Percentiles rank a stretch among this genome's conserved stretches.
Evolutionary conservation across 805 yeast species (phyloP).

Genomic region (Wickerhamiella australiensis): DNA sequence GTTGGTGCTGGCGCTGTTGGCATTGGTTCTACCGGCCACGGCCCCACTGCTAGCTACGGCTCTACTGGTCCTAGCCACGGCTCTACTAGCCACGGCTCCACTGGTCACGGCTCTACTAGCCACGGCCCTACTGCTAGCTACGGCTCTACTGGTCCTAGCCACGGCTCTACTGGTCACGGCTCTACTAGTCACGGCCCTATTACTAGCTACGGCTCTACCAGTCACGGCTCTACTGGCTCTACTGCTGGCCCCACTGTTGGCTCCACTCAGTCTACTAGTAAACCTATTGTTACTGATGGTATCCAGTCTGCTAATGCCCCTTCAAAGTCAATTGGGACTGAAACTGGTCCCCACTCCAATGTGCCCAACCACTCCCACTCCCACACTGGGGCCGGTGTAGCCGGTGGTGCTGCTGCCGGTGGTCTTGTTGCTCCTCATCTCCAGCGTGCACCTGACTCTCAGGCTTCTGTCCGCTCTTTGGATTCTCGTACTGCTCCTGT

Average conservation of each 20-base stretch:
- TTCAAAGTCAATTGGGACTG: slow-evolving; percentile 5
- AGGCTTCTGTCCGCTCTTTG: slow-evolving; percentile 6
- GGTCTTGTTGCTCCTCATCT: neutral
- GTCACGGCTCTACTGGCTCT: too few species aligned
- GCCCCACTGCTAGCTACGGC: too few species aligned
- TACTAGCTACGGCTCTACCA: too few species aligned
- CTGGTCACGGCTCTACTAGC: too few species aligned
- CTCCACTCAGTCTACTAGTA: neutral
- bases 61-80: too few species aligned
- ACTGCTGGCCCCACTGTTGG: neutral
- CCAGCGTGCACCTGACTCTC: neutral
- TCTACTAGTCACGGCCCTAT: too few species aligned
- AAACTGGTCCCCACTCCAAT: neutral
- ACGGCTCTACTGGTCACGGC: too few species aligned
- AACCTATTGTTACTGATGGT: slow-evolving; percentile 8
- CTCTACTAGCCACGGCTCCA: too few species aligned
- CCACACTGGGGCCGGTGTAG: neutral
- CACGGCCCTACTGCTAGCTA: too few species aligned
- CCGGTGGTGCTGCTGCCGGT: neutral
- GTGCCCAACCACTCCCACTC: neutral
- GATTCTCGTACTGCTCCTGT: slow-evolving; percentile 11
- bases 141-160: too few species aligned
- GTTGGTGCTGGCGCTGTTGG: too few species aligned
- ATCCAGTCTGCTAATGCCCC: neutral
- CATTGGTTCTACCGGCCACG: too few species aligned